Conservation (phyloP, 768 basidiomycete species). For the Mycena alexandri region DNA sequence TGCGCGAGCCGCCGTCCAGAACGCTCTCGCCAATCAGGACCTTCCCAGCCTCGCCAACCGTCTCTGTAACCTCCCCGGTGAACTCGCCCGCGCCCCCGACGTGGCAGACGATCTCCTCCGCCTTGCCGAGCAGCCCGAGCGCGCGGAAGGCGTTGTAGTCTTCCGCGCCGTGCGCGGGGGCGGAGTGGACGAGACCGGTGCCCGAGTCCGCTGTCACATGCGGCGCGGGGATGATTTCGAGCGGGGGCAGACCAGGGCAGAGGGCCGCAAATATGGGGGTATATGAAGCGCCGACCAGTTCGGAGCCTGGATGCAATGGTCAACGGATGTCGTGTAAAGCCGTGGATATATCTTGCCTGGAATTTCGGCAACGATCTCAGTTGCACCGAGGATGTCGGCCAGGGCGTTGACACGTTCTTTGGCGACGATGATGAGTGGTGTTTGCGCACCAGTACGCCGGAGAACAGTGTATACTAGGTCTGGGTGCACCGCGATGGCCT, state of each 20-base stretch:
- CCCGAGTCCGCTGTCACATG: constrained; percentile 92
- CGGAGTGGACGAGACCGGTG: constrained; percentile 95
- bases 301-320: constrained; percentile 51
- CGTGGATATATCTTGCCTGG: constrained; percentile 46
- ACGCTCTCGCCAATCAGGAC: constrained; percentile 78
- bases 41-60: constrained; percentile 64
- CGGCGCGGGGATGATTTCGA: constrained; percentile 69
- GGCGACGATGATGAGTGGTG: constrained; percentile 60
- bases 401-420: constrained; percentile 62
- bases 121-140: constrained; percentile 60
- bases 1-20: constrained; percentile 76
- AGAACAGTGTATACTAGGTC: constrained; percentile 77
- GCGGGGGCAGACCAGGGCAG: constrained; percentile 38
- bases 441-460: constrained; percentile 38
- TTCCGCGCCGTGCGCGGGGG: constrained; percentile 94
- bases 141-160: constrained; percentile 86
- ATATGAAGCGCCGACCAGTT: constrained; percentile 74
- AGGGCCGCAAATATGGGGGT: constrained; percentile 67
- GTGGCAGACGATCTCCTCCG: constrained; percentile 76
- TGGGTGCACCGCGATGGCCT: constrained; percentile 92
- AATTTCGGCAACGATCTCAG: constrained; percentile 53
- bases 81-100: constrained; percentile 85
- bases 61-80: constrained; percentile 65
- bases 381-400: constrained; percentile 49
- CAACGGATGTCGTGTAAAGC: neutral